phyloP scores from a whole-genome alignment of 2,329 filamentous ascomycete species.

The Xylaria sp. region DNA sequence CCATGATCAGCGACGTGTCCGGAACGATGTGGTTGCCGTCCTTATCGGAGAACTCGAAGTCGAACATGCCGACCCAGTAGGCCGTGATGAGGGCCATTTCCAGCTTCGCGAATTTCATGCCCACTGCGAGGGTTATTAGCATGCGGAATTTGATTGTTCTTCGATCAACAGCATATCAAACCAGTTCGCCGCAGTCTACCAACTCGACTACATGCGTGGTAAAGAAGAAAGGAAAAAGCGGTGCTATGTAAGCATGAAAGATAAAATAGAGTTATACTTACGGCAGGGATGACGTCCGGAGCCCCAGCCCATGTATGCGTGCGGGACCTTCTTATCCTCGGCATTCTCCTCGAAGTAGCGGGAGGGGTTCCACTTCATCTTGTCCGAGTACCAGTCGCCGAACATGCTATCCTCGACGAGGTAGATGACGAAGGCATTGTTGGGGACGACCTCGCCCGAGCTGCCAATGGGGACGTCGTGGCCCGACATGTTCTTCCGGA shows the following conservation, averaged over 20 bases:
- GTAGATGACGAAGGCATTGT: conserved; percentile 58
- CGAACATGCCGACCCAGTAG: conserved; percentile 58
- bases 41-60: conserved; percentile 54
- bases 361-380: conserved; percentile 56
- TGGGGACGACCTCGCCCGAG: conserved; percentile 61
- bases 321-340: conserved; percentile 51
- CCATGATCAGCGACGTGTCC: conserved; percentile 43
- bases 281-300: conserved; percentile 53
- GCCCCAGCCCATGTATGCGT: conserved; percentile 45
- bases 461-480: conserved; percentile 56
- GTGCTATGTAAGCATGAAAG: neutral
- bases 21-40: conserved; percentile 47
- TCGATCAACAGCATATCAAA: neutral
- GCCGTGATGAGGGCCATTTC: conserved; percentile 60
- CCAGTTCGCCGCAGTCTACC: neutral
- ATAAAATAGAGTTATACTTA: conserved; percentile 34
- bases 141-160: neutral
- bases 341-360: conserved; percentile 56
- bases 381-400: conserved; percentile 54
- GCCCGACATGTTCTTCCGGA: conserved; percentile 62
- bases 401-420: conserved; percentile 60
- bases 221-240: neutral
- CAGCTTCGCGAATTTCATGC: conserved; percentile 57
- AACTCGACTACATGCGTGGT: neutral
- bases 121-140: conserved; percentile 43